Base-by-base conservation (phyloP, 1,284 basidiomycete genomes). In the Cutaneotrichosporon sp. region DNA sequence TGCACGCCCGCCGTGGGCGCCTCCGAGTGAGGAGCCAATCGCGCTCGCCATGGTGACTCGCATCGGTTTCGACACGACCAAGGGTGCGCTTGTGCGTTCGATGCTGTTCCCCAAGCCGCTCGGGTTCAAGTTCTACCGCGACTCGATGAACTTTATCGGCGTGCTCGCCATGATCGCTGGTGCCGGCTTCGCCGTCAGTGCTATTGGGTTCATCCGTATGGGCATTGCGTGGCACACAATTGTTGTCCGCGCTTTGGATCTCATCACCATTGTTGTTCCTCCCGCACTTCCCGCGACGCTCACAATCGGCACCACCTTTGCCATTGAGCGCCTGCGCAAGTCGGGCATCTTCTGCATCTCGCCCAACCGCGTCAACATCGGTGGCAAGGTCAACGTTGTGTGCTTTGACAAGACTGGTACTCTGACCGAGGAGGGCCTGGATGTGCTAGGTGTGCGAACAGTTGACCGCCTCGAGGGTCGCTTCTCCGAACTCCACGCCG, bases 351-450 rank as follows among this genome's bases (percentile, higher is more conserved):
- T 90, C 77, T 99, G 96, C 72, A 97, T 97, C 58, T 92, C 94
- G 5, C 96, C 96, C 0, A 96, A 87, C 63, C 81, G 96, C 27
- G 90, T 99, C 65, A 98, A 98, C 68, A 85, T 98, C 46, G 91
- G 86, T 3, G 96, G 96, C 27, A 96, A 97, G 76, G 81, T 98
- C 77, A 97, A 98, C 61, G 88, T 98, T 8, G 94, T 93, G 65
- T 97, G 93, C 74, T 99, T 99, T 67, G 96, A 99, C 79, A 99
- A 99, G 78, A 99, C 96, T 1, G 96, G 96, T 2, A 99, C 96
- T 1, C 80, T 99, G 16, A 99, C 96, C 0, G 96, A 97, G 73
- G 96, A 99, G 62, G 96, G 96, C 1, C 80, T 99, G 37, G 96
- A 98, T 67, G 92, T 99, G 41, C 85, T 99, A 41, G 92, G 92